Evolutionary conservation across 2,329 filamentous ascomycete species (phyloP).

Genomic region (Colletotrichum sp.): DNA sequence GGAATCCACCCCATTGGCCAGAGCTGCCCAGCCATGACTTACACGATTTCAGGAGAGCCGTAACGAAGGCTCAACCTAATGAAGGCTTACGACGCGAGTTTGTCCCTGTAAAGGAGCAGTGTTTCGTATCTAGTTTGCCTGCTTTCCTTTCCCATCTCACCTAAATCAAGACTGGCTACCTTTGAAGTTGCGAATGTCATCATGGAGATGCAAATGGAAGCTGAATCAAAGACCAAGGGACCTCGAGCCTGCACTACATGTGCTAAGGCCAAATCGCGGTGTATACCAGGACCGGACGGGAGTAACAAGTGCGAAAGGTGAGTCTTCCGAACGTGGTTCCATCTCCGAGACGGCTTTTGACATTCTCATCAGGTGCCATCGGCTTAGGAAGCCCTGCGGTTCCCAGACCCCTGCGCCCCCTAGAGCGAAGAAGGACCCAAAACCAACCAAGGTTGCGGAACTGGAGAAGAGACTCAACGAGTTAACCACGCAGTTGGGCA

Average conservation of each 20-base stretch:
- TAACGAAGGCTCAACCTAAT: not conserved
- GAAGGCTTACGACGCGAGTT: constrained; percentile 7
- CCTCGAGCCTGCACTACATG: constrained; percentile 56
- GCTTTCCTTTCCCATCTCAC: not conserved
- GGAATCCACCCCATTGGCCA: not conserved
- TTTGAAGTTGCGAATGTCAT: not conserved
- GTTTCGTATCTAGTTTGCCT: not conserved
- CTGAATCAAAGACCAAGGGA: constrained; percentile 35
- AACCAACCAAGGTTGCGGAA: constrained; percentile 54
- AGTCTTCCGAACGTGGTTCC: constrained; percentile 10
- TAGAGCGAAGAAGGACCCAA: constrained; percentile 49
- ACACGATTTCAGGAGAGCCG: constrained; percentile 7
- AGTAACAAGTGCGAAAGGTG: constrained; percentile 53
- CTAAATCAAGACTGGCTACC: not conserved
- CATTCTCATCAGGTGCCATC: constrained; percentile 43
- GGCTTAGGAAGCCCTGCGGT: constrained; percentile 51
- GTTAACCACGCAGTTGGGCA: constrained; percentile 49
- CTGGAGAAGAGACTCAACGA: constrained; percentile 55
- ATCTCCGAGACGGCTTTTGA: not conserved
- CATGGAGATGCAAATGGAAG: not conserved
- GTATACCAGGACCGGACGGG: constrained; percentile 45
- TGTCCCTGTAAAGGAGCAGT: not conserved
- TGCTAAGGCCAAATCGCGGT: constrained; percentile 57
- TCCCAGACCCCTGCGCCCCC: constrained; percentile 53
- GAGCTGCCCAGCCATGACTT: constrained; percentile 3